Evolutionary conservation across 2,329 filamentous ascomycete genomes (phyloP).

Genomic region (Leptographium flavum): DNA sequence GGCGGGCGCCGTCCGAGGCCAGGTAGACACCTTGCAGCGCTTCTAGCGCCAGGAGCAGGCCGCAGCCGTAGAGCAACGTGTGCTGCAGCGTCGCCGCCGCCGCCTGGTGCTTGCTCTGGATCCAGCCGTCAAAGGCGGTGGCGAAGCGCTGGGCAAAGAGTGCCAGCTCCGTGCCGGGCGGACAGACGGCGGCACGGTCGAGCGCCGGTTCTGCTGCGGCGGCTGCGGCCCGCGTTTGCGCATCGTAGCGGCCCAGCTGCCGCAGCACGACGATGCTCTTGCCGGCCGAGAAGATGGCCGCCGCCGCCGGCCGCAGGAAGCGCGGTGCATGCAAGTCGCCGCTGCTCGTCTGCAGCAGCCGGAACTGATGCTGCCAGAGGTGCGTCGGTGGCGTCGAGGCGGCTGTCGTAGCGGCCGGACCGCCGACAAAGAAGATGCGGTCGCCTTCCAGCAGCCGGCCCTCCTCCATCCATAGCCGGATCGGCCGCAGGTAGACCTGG

Average conservation of each 20-base stretch:
- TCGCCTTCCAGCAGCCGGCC: conserved; percentile 54
- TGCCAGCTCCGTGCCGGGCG: conserved; percentile 31
- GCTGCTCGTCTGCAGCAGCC: conserved; percentile 45
- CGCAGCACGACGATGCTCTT: conserved; percentile 81
- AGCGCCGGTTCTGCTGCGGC: conserved; percentile 28
- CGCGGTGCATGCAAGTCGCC: conserved; percentile 53
- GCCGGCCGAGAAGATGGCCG: conserved; percentile 70
- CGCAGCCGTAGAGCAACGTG: conserved; percentile 54
- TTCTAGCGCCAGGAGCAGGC: conserved; percentile 49
- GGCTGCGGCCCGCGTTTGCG: conserved; percentile 17
- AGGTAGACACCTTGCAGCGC: conserved; percentile 62
- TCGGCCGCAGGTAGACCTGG: conserved; percentile 64
- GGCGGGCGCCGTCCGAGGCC: conserved; percentile 56
- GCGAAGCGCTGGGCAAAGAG: conserved; percentile 67
- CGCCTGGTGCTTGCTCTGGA: conserved; percentile 57
- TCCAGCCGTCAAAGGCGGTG: conserved; percentile 58
- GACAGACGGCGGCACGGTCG: conserved; percentile 43
- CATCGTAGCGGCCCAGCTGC: conserved; percentile 43
- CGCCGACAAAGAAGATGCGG: conserved; percentile 70
- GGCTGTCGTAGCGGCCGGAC: too few relatives aligned
- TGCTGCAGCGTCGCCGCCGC: conserved; percentile 52
- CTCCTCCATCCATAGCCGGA: conserved; percentile 71
- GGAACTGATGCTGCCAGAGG: conserved; percentile 66
- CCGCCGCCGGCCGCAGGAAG: conserved; percentile 57
- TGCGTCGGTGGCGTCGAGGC: conserved; percentile 43